Conservation (phyloP, 2,329 filamentous ascomycete species). For the Cordyceps tenuipes region DNA sequence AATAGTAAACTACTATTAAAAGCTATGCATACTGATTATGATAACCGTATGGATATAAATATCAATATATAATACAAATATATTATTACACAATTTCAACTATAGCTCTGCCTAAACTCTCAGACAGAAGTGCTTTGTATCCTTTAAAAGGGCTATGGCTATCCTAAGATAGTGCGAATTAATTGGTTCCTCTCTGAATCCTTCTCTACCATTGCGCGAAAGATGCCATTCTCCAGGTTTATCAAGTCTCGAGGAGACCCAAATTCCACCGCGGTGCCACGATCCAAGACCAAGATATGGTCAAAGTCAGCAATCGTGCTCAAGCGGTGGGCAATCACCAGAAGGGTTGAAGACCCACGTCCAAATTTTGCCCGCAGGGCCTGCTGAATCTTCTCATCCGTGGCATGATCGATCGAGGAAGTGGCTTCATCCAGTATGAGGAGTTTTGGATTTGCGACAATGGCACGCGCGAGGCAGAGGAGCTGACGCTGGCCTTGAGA, state of each 20-base stretch:
- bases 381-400: conserved; percentile 49
- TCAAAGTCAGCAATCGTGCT: conserved; percentile 80
- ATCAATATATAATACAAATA: no score
- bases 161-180: no score
- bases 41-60: no score
- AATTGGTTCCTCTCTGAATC: no score
- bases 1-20: no score
- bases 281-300: conserved; percentile 80
- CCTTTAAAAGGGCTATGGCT: no score
- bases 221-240: no score
- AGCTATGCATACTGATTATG: no score
- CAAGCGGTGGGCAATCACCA: conserved; percentile 89
- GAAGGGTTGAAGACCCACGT: conserved; percentile 72
- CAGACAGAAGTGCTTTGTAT: no score
- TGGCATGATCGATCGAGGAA: conserved; percentile 54
- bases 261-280: conserved; percentile 75
- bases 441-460: conserved; percentile 84
- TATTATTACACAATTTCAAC: no score
- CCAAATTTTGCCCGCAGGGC: conserved; percentile 54
- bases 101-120: no score
- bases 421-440: conserved; percentile 88
- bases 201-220: no score
- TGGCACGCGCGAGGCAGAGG: conserved; percentile 77
- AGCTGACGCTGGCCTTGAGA: conserved; percentile 84
- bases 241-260: conserved; percentile 23